Evolutionary conservation across 352 stramenopile genomes (phyloP), one percentile per base, ranked within the genome.

Genomic region (Phytophthora sp.): DNA sequence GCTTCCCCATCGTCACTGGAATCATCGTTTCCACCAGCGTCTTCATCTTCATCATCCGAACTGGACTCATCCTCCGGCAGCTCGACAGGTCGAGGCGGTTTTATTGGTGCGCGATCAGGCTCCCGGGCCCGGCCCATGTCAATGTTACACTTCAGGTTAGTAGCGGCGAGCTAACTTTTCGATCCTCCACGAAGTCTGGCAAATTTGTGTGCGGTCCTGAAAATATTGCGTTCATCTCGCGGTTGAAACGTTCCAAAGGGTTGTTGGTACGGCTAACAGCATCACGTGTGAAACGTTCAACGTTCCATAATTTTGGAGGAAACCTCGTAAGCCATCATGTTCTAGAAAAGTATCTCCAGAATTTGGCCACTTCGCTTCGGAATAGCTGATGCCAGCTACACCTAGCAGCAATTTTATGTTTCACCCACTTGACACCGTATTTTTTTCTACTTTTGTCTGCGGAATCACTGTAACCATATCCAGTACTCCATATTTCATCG

Each of bases 211-310:
- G 53, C 12, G 67, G 29, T 33, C 29, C 4, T 33, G 29, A 9
- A 33, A 11, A 41, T 0, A 11, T 50, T 3, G n/a, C 8, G 31
- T 73, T 73, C 5, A 68, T 33, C 21, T 69, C 55, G 0, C 54
- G 33, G 38, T 77, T 77, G 13, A 74, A 74, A 13, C 56, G 42
- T 21, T 74, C 56, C 1, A 71, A 33, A 2, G 59, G 23, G 27
- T 77, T 77, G 56, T 74, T 54, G 1, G 49, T 66, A 13, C 47
- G n/a, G 13, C 47, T 39, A 16, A 53, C 21, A 16, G 20, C 3
- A 12, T 1, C 15, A 23, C 26, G 8, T 13, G 49, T 35, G n/a
- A 29, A 44, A 1, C 49, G 49, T 7, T 66, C 7, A 1, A 55
- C 12, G 57, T 60, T 60, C 49, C 49, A 60, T 5, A 66, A 18